phyloP scores from a whole-genome alignment of 2,329 filamentous ascomycete species.

The Didymella pinodella region DNA sequence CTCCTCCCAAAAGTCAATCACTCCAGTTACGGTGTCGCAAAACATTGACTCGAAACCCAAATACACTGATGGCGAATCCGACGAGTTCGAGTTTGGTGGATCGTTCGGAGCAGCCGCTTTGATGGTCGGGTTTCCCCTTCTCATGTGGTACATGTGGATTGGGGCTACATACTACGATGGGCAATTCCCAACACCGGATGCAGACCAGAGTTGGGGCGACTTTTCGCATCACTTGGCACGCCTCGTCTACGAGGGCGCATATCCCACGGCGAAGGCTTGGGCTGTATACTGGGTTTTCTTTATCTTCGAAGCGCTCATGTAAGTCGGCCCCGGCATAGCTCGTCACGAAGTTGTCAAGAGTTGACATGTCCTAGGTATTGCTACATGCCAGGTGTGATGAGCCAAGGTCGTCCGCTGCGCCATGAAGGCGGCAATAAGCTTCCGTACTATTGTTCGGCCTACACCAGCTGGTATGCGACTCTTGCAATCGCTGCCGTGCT shows the following conservation, averaged over 20 bases:
- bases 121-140: slow-evolving; percentile 87
- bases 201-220: slow-evolving; percentile 71
- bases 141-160: slow-evolving; percentile 99
- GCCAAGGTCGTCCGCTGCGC: slow-evolving; percentile 84
- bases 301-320: slow-evolving; percentile 18
- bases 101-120: slow-evolving; percentile 76
- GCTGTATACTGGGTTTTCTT: slow-evolving; percentile 78
- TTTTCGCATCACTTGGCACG: slow-evolving; percentile 74
- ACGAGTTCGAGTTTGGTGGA: slow-evolving; percentile 82
- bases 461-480: slow-evolving; percentile 84
- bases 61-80: slow-evolving; percentile 45
- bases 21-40: background rate
- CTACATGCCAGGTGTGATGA: slow-evolving; percentile 82
- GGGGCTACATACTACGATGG: slow-evolving; percentile 91
- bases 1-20: background rate
- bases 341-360: slow-evolving; percentile 74
- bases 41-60: background rate
- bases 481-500: slow-evolving; percentile 72
- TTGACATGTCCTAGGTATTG: slow-evolving; percentile 47
- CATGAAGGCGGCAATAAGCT: slow-evolving; percentile 85
- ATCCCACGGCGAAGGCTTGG: slow-evolving; percentile 83
- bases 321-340: slow-evolving; percentile 68
- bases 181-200: slow-evolving; percentile 71
- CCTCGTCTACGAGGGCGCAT: slow-evolving; percentile 82
- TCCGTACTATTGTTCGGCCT: slow-evolving; percentile 90